These are phyloP conservation scores for Pulveroboletus frians DNA, from an alignment of 768 basidiomycete species.

Conservation along the genomic window DNA sequence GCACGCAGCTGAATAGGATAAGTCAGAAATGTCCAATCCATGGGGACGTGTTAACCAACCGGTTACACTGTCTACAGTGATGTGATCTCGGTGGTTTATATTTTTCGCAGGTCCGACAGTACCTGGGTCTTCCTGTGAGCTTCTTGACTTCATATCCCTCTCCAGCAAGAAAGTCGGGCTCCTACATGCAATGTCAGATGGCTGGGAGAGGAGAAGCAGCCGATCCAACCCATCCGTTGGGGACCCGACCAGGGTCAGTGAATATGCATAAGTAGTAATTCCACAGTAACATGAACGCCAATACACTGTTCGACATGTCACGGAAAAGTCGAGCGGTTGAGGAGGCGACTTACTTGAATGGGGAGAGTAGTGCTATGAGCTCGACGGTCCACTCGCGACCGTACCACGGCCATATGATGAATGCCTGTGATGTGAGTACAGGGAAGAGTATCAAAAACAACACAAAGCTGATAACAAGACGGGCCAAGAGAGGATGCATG, in stretches of 20 bases:
- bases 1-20: conserved; percentile 54
- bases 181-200: conserved; percentile 31
- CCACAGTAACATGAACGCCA: conserved; percentile 77
- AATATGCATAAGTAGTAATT: conserved; percentile 82
- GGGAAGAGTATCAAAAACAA: conserved; percentile 80
- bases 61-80: conserved; percentile 86
- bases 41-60: conserved; percentile 39
- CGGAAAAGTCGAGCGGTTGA: conserved; percentile 3
- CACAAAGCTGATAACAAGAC: conserved; percentile 63
- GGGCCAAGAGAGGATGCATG: conserved; percentile 49
- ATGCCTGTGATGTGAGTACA: conserved; percentile 83
- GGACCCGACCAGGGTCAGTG: conserved; percentile 84
- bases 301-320: conserved; percentile 40
- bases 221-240: conserved; percentile 63
- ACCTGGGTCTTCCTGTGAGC: conserved; percentile 74
- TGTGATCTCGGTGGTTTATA: conserved; percentile 90
- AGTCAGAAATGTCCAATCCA: conserved; percentile 1
- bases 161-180: conserved; percentile 59
- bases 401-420: conserved; percentile 92
- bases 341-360: conserved; percentile 76
- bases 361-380: conserved; percentile 68
- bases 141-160: conserved; percentile 91
- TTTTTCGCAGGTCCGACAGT: conserved; percentile 78
- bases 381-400: conserved; percentile 68
- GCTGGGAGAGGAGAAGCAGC: background rate